phyloP scores from a whole-genome alignment of 305 asterid species.

The Fraxinus greggii region DNA sequence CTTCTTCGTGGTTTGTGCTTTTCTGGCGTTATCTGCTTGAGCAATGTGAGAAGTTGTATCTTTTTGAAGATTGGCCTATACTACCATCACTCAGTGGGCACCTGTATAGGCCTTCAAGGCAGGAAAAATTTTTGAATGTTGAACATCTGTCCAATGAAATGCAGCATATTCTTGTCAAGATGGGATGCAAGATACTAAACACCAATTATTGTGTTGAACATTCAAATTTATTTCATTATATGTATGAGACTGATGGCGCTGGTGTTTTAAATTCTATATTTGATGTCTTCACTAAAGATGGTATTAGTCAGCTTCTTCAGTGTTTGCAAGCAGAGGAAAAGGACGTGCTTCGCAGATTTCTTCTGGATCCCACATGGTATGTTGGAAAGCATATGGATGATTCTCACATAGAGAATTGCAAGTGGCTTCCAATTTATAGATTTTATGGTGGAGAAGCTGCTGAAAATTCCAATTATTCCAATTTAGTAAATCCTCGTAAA shows the following conservation, averaged over 20 bases:
- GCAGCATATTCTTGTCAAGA: conserved; percentile 63
- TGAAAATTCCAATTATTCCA: conserved; percentile 60
- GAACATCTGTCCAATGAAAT: conserved; percentile 62
- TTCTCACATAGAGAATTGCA: conserved; percentile 78
- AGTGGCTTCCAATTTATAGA: conserved; percentile 83
- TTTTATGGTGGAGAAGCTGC: conserved; percentile 60
- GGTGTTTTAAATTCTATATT: conserved; percentile 77
- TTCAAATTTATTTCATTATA: conserved; percentile 67
- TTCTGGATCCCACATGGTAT: conserved; percentile 83
- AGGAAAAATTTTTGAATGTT: conserved; percentile 57
- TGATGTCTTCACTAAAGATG: conserved; percentile 66
- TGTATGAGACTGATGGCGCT: conserved; percentile 65
- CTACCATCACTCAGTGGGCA: conserved; percentile 78
- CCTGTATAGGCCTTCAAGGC: conserved; percentile 65
- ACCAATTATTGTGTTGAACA: conserved; percentile 55
- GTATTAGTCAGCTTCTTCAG: conserved; percentile 60
- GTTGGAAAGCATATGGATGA: conserved; percentile 67
- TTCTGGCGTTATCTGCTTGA: conserved; percentile 80
- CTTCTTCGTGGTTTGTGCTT: conserved; percentile 67
- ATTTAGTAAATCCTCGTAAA: conserved; percentile 74
- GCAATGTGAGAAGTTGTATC: conserved; percentile 63
- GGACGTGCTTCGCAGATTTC: conserved; percentile 81
- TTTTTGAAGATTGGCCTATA: conserved; percentile 92
- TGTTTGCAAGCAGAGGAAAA: conserved; percentile 71
- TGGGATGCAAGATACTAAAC: conserved; percentile 83